Evolutionary conservation across 192 early-diverging fungal species (phyloP), one percentile per base, ranked within the genome.

Genomic region (Backusella liffmaniae): DNA sequence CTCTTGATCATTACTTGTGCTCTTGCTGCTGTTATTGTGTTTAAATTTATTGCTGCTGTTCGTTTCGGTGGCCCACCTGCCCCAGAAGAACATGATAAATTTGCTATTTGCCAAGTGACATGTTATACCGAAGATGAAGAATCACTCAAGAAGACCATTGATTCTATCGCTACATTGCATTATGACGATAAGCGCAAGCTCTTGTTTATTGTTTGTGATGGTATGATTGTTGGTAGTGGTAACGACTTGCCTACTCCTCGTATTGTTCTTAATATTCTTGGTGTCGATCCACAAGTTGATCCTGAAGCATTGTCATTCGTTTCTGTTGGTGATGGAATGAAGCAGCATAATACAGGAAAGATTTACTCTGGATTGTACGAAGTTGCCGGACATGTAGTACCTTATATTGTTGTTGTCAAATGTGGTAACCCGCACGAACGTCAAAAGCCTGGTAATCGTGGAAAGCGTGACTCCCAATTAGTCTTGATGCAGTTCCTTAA

Each of bases 401-500:
- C 97, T 1, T 98, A 96, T 73, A 90, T 99, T 67, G 96, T 99
- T 4, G 93, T 98, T 6, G 96, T 90, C 77, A 99, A 99, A 82
- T 91, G 94, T 44, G 97, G 97, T 77, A 93, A 92, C 79, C 94
- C 93, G 0, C 87, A 86, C 34, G 97, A 98, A 81, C 87, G 90
- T 29, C 87, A 85, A 41, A 89, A 91, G n/a, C 96, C 97, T 32
- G 97, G 97, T 37, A 99, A 99, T 83, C 89, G 97, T 68, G 98
- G 98, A 76, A 99, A 99, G 87, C 96, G 98, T 76, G 98, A 99
- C 84, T 97, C 97, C 72, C 98, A 99, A 84, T 89, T 99, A 84
- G 83, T 99, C 39, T 85, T 99, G 79, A 99, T 99, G 98, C 87
- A 91, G 59, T 99, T 98, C 93, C 88, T 99, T 72, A 96, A 96